Conservation (phyloP, 495 filamentous ascomycete species). For the Coniosporium apollinis region DNA sequence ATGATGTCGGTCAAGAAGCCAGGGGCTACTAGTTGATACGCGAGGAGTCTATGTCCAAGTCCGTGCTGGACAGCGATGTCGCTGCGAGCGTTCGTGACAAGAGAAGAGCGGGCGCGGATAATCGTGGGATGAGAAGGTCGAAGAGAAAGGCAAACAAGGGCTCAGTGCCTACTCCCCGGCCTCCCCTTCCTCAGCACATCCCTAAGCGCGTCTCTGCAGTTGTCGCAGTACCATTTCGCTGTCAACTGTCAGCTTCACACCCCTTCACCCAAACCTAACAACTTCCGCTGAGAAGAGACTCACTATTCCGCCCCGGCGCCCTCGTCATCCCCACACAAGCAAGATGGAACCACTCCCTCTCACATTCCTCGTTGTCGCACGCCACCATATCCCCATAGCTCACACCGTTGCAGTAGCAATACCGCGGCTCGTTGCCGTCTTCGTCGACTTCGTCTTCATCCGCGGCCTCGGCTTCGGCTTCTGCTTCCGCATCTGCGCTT, state of each 20-base stretch:
- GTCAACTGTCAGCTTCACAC: too few relatives aligned
- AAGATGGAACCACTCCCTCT: conserved; percentile 91
- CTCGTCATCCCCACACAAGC: conserved; percentile 78
- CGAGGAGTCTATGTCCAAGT: too few relatives aligned
- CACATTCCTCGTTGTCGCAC: conserved; percentile 80
- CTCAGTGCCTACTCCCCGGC: neutral
- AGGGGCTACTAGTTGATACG: too few relatives aligned
- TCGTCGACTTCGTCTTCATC: conserved; percentile 51
- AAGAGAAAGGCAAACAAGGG: neutral
- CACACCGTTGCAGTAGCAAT: conserved; percentile 85
- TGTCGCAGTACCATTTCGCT: conserved; percentile 1
- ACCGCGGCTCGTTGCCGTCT: conserved; percentile 68
- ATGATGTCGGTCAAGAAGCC: too few relatives aligned
- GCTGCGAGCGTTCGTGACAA: too few relatives aligned
- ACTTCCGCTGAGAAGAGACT: conserved; percentile 30
- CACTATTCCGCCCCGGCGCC: conserved; percentile 70
- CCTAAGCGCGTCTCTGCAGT: neutral
- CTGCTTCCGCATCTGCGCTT: conserved; percentile 4
- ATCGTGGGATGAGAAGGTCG: too few relatives aligned
- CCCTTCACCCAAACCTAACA: too few relatives aligned
- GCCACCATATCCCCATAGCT: conserved; percentile 97
- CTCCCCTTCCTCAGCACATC: neutral
- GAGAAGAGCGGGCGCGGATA: too few relatives aligned
- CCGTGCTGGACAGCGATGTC: too few relatives aligned
- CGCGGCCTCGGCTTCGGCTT: conserved; percentile 13